Evolutionary conservation across 1,284 basidiomycete species (phyloP).

Genomic region (Fomitopsis pinicola): DNA sequence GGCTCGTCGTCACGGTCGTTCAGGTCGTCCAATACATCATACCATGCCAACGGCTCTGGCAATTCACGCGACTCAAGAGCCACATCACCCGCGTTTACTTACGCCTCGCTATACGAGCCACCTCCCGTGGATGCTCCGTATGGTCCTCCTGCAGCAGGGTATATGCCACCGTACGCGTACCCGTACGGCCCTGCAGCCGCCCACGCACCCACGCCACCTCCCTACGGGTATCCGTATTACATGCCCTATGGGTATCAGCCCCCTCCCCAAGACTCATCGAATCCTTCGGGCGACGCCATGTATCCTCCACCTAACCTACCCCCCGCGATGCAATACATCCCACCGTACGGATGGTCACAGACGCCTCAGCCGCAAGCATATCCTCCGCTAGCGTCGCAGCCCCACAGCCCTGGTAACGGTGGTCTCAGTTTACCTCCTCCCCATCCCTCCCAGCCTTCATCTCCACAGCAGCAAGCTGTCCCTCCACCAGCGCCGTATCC

Average conservation of each 20-base stretch:
- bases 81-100: slow-evolving; percentile 70
- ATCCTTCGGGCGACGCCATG: slow-evolving; percentile 30
- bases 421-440: slow-evolving; percentile 18
- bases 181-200: slow-evolving; percentile 24
- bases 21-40: slow-evolving; percentile 45
- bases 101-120: slow-evolving; percentile 65
- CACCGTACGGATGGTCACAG: slow-evolving; percentile 29
- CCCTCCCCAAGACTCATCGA: slow-evolving; percentile 34
- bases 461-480: slow-evolving; percentile 24
- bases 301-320: slow-evolving; percentile 25
- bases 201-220: slow-evolving; percentile 25
- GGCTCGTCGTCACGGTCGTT: slow-evolving; percentile 55
- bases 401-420: slow-evolving; percentile 20
- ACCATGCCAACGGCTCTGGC: slow-evolving; percentile 47
- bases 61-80: slow-evolving; percentile 68
- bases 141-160: slow-evolving; percentile 27
- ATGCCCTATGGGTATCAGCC: slow-evolving; percentile 35
- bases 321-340: slow-evolving; percentile 24
- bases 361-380: slow-evolving; percentile 30
- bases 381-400: slow-evolving; percentile 28
- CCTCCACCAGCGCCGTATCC: slow-evolving; percentile 31
- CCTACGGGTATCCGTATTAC: slow-evolving; percentile 39
- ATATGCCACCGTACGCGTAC: slow-evolving; percentile 29
- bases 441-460: slow-evolving; percentile 11
- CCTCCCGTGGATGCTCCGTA: slow-evolving; percentile 42